phyloP scores from a whole-genome alignment of 768 basidiomycete genomes.

The Rhizopogon sp. region DNA sequence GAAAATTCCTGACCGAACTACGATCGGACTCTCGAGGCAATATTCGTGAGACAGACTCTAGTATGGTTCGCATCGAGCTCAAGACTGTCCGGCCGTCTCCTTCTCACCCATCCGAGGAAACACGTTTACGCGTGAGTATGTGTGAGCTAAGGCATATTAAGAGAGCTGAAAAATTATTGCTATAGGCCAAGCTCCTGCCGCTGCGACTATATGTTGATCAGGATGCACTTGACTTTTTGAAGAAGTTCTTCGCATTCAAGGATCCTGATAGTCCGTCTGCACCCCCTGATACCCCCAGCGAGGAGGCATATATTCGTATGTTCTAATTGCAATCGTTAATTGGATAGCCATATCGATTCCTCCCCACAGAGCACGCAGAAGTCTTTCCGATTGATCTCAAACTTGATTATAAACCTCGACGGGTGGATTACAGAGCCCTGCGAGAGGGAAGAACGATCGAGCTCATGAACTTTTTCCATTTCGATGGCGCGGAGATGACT shows the following conservation, averaged over 20 bases:
- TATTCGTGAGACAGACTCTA: constrained; percentile 83
- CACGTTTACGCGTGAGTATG: constrained; percentile 64
- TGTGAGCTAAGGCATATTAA: neutral
- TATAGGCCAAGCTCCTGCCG: constrained; percentile 84
- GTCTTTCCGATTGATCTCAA: constrained; percentile 94
- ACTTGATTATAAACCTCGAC: constrained; percentile 96
- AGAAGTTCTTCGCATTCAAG: constrained; percentile 91
- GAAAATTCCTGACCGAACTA: constrained; percentile 88
- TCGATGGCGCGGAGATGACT: constrained; percentile 98
- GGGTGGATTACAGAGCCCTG: constrained; percentile 90
- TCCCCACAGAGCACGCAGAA: constrained; percentile 76
- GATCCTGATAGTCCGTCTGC: constrained; percentile 42
- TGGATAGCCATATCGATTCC: constrained; percentile 4
- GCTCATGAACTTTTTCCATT: constrained; percentile 99
- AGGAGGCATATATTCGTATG: constrained; percentile 74
- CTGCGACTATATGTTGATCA: constrained; percentile 94
- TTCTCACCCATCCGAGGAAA: constrained; percentile 66
- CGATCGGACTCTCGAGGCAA: constrained; percentile 84
- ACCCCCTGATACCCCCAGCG: constrained; percentile 28
- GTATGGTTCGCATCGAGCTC: constrained; percentile 90
- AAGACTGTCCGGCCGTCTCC: constrained; percentile 68
- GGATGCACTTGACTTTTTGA: constrained; percentile 96
- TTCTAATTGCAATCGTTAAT: constrained; percentile 4
- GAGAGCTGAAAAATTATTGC: neutral
- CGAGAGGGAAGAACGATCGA: constrained; percentile 91